Evolutionary conservation across 768 basidiomycete species (phyloP).

Genomic region (Mycena metata): DNA sequence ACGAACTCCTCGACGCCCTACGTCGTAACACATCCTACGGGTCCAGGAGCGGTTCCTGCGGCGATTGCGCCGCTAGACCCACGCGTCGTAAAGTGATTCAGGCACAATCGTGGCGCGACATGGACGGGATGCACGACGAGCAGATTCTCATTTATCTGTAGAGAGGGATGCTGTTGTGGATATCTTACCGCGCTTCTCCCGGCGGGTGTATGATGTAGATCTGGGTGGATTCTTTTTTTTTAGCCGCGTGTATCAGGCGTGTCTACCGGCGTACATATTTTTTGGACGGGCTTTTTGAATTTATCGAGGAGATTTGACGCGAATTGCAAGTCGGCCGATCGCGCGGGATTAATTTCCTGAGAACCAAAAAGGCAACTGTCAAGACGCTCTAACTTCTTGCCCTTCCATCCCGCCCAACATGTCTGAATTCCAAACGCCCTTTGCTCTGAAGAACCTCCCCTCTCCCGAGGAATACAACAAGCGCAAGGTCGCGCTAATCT

Average conservation of each 20-base stretch:
- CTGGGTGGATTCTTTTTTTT: background rate
- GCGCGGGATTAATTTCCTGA: background rate
- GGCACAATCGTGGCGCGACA: too few relatives aligned
- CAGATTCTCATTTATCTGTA: too few relatives aligned
- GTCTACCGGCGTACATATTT: background rate
- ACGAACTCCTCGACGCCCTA: too few relatives aligned
- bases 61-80: too few relatives aligned
- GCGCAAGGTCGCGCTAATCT: conserved; percentile 94
- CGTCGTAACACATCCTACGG: too few relatives aligned
- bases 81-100: too few relatives aligned
- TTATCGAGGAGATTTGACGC: background rate
- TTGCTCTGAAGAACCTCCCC: conserved; percentile 67
- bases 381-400: background rate
- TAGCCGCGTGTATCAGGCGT: conserved; percentile 4
- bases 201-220: too few relatives aligned
- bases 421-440: conserved; percentile 58
- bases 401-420: conserved; percentile 47
- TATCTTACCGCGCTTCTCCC: too few relatives aligned
- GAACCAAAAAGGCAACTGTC: background rate
- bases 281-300: background rate
- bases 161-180: too few relatives aligned
- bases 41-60: too few relatives aligned
- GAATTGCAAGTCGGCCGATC: too few relatives aligned
- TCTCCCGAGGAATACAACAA: conserved; percentile 86
- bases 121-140: too few relatives aligned